These are phyloP conservation scores for Capsicum rhomboideum DNA, from an alignment of 257 asterid species.

Conservation along the genomic window DNA sequence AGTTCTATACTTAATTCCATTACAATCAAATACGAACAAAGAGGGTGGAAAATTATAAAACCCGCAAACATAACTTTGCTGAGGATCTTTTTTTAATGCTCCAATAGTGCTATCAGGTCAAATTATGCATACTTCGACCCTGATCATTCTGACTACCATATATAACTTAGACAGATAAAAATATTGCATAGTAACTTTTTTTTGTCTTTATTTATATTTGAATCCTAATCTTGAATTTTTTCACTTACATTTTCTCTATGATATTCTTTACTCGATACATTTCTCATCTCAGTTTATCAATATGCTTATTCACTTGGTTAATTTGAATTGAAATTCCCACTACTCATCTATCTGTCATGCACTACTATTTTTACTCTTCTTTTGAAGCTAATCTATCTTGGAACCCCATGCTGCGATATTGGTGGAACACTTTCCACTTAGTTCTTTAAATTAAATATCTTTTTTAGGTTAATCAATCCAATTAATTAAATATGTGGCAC, in stretches of 20 bases:
- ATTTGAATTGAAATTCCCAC: background rate
- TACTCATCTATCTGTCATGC: background rate
- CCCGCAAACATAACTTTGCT: no score
- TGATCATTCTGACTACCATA: background rate
- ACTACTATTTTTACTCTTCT: background rate
- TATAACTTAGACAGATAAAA: background rate
- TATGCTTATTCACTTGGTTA: background rate
- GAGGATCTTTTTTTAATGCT: no score
- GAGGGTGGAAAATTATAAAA: no score
- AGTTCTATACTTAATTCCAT: no score
- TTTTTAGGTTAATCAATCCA: constrained; percentile 2
- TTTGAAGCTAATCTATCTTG: background rate
- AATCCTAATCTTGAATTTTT: background rate
- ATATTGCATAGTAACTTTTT: background rate
- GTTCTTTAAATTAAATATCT: constrained; percentile 1
- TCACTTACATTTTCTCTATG: background rate
- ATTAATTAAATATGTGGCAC: constrained; percentile 13
- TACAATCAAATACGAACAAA: no score
- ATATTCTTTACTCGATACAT: background rate
- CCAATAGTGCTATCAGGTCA: no score
- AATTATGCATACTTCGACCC: no score
- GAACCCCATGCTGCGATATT: background rate
- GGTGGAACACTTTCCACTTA: constrained; percentile 11
- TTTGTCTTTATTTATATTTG: background rate
- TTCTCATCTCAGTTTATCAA: background rate